Base-by-base conservation (phyloP, 139 green algal species). In the Mychonastes homosphaera region DNA sequence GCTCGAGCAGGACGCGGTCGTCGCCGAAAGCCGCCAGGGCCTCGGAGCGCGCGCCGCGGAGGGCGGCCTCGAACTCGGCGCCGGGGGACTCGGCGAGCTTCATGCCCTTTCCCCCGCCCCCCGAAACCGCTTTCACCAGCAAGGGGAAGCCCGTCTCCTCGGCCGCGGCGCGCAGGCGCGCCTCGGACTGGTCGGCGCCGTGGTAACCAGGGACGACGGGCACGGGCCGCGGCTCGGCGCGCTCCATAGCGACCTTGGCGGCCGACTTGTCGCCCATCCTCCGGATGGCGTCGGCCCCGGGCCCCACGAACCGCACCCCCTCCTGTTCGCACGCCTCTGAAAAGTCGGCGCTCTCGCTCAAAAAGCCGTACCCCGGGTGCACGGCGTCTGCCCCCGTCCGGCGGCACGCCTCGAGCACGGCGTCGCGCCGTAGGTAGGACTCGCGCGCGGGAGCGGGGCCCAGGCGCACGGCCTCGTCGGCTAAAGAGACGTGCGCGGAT, bases 21-120 rank as follows among this genome's bases (percentile, higher is more conserved):
- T 95, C 84, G 16, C 74, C 73, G 69, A 95, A 90, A 0, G 84
- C 68, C 0, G 81, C 67, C 0, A 57, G 45, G 1, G 86, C 86
- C 65, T 95, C 87, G 9, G 84, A 62, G 32, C 70, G 75, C 12
- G 82, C 81, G 15, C 86, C 85, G 8, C 33, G 46, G 12, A 71
- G 30, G 0, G 68, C 72, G 13, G 41, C 47, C 7, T 53, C 24
- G 29, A 76, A 18, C 40, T 72, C 63, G n/a, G n/a, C n/a, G 24
- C 28, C 49, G 56, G 44, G n/a, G n/a, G n/a, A n/a, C n/a, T n/a
- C n/a, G n/a, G 82, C 85, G 32, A 94, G 63, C 74, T 92, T 92
- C 85, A 95, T 93, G 64, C 86, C 86, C 73, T 95, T 95, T 57
- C 86, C 86, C n/a, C 86, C 86, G 7, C 86, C 86, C 1, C 86